Base-by-base conservation (phyloP, 257 asterid genomes). In the Ophiorrhiza pumila region DNA sequence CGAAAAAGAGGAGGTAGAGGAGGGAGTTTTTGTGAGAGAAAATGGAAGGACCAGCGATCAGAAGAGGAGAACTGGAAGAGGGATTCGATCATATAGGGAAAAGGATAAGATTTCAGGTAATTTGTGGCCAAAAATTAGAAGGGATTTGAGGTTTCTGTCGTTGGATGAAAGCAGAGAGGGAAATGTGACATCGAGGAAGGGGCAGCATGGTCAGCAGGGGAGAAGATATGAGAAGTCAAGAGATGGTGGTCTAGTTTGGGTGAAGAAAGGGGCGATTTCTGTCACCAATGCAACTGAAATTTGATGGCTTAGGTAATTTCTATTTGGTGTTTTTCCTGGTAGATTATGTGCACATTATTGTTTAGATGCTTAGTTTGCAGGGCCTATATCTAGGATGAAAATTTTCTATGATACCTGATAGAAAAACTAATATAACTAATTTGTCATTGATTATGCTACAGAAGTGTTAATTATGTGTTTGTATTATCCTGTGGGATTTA, bases 241-340 rank as follows among this genome's bases (percentile, higher is more conserved):
- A 39, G 63, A 45, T 55, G 53, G n/a, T 43, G 76, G 76, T 41
- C 62, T 27, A 60, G 75, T 69, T 35, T 77, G 76, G 80, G 64
- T 71, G 76, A 71, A 45, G 46, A 77, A 77, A 17, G 77, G 39
- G 67, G 77, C 43, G 67, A 77, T 0, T 55, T 65, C 74, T 20
- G 74, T 31, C 32, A 25, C 43, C 37, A 67, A 69, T 60, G 35
- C 34, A 34, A 64, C 65, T 73, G 56, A 56, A 47, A 45, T 23
- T 58, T 37, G 32, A 69, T 35, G 31, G 2, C 64, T 59, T 22
- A 59, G 75, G 79, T 76, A 53, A 29, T 18, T 68, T 57, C 45
- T 17, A 0, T 18, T 32, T 39, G n/a, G 29, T 60, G 65, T 14
- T 50, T 59, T 20, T 31, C 46, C 9, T 20, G 4, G 11, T 50